Evolutionary conservation across 371 early-diverging fungal species (phyloP).

Genomic region (Apophysomyces sp.): DNA sequence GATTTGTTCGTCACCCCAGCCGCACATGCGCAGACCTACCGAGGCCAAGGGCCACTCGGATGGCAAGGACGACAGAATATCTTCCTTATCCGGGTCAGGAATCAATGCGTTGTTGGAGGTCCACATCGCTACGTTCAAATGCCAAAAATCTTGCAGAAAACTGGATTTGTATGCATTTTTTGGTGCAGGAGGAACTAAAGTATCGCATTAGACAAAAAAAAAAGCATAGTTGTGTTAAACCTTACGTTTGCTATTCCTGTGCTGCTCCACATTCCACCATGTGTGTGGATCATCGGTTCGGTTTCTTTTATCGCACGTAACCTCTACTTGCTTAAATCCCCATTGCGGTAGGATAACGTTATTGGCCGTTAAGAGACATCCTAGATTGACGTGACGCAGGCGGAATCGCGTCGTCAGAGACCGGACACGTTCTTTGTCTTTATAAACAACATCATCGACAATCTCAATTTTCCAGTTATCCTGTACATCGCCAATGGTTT

Average conservation of each 20-base stretch:
- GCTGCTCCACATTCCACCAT: constrained; percentile 98
- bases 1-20: constrained; percentile 88
- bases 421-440: constrained; percentile 51
- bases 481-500: constrained; percentile 71
- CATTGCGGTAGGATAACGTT: constrained; percentile 92
- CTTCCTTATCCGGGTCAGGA: constrained; percentile 96
- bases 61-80: constrained; percentile 86
- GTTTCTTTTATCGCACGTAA: constrained; percentile 80
- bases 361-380: constrained; percentile 84
- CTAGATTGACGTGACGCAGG: constrained; percentile 74
- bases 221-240: no score
- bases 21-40: constrained; percentile 96
- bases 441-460: constrained; percentile 61
- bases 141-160: constrained; percentile 89
- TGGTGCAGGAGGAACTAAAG: constrained; percentile 60
- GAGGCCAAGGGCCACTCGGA: constrained; percentile 93
- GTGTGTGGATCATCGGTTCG: constrained; percentile 58
- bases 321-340: constrained; percentile 98
- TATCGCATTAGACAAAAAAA: not conserved
- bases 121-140: constrained; percentile 98
- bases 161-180: constrained; percentile 66
- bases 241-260: constrained; percentile 73
- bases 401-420: constrained; percentile 90
- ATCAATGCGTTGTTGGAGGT: constrained; percentile 96
- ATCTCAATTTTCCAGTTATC: constrained; percentile 94